Evolutionary conservation across 1,284 basidiomycete genomes (phyloP), one percentile per base, ranked within the genome.

Genomic region (Austropuccinia psidii): DNA sequence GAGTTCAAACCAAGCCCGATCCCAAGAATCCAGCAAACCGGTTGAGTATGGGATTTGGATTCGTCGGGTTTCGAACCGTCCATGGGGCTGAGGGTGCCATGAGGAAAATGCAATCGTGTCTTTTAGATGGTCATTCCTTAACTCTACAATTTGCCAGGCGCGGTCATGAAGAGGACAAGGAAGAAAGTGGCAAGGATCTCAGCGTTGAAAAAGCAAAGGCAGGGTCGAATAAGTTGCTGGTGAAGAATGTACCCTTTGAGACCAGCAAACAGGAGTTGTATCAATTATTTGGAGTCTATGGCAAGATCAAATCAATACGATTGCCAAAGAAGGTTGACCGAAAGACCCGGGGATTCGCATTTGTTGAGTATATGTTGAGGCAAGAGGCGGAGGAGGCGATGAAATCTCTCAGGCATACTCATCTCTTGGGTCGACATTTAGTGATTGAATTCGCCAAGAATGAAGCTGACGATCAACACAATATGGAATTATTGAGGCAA

Each of bases 231-330:
- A 93, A 94, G 85, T 87, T 98, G 84, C 86, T 98, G 58, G 90
- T 98, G 78, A 98, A 98, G 86, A 98, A 98, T 79, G 84, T 98
- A 75, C 93, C 95, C 24, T 98, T 98, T 83, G 95, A 98, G 82
- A 91, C 90, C 58, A 90, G 89, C 52, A 93, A 91, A 84, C 92
- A 90, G 83, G 95, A 98, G 77, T 85, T 98, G 24, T 85, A 90
- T 67, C 89, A 91, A 76, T 82, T 98, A 33, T 94, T 96, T 81
- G 85, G 88, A 27, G 86, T 90, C 0, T 91, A 97, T 77, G 94
- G 93, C 0, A 88, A 90, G 76, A 86, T 98, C 81, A 95, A 95
- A 82, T 90, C 92, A 8, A 87, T 93, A 9, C 88, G 94, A 35
- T 81, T 95, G 8, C 93, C 93, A 8, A 89, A 89, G 80, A 92